A percentile compares a stretch with the other conserved stretches of the same genome.
Conservation (phyloP, 441 rosid species). For the Populus hybrid region DNA sequence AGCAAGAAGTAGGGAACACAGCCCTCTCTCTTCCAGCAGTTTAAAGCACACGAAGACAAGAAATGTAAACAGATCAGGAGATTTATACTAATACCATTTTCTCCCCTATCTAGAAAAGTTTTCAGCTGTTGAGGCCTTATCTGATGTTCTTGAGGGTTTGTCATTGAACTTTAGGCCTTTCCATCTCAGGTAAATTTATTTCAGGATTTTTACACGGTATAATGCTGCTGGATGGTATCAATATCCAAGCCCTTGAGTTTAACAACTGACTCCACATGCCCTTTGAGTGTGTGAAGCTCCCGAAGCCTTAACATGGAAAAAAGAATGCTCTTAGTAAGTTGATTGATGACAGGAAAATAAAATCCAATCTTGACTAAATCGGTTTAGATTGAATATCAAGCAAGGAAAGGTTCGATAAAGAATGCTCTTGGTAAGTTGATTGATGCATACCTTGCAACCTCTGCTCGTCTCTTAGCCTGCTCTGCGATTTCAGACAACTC, state of each 20-base stretch:
- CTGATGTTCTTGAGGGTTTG: background rate
- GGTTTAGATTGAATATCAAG: background rate
- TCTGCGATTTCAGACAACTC: conserved; percentile 90
- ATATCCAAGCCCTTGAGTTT: conserved; percentile 96
- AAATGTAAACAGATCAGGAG: conserved; percentile 10
- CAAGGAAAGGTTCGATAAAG: background rate
- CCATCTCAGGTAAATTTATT: background rate
- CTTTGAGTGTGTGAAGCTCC: conserved; percentile 91
- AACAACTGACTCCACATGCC: conserved; percentile 95
- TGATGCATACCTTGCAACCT: conserved; percentile 68
- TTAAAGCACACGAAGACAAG: conserved; percentile 13
- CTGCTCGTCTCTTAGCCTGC: conserved; percentile 94
- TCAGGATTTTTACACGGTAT: conserved; percentile 54
- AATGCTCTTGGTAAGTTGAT: too few relatives aligned
- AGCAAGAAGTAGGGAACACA: conserved; percentile 24
- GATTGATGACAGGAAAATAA: background rate
- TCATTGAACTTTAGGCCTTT: conserved; percentile 2
- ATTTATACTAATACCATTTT: conserved; percentile 23
- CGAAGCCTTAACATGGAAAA: conserved; percentile 45
- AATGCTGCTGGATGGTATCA: conserved; percentile 91
- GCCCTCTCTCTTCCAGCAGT: conserved; percentile 21
- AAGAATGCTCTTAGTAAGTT: background rate
- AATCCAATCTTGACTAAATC: background rate
- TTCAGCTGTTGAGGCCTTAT: conserved; percentile 17
- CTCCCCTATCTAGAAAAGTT: conserved; percentile 26